phyloP scores from a whole-genome alignment of 2,329 filamentous ascomycete genomes.

The Colletotrichum euphorbiae region DNA sequence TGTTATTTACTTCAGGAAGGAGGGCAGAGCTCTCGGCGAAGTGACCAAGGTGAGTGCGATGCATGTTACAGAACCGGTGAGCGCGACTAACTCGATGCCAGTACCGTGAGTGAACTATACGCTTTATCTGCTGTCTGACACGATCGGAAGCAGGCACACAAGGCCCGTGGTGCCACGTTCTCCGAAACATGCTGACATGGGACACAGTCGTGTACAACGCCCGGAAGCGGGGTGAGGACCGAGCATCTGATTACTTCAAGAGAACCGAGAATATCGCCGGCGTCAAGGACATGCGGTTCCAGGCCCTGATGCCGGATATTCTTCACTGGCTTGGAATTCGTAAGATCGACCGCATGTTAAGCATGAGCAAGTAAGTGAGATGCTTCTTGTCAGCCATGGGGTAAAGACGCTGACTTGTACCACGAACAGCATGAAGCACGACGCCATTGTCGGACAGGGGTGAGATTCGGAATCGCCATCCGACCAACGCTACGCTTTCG shows the following conservation, averaged over 20 bases:
- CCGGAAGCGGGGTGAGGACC: conserved; percentile 81
- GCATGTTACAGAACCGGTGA: neutral
- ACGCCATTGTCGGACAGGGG: conserved; percentile 87
- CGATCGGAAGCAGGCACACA: neutral
- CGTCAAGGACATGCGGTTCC: conserved; percentile 97
- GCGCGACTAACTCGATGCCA: conserved; percentile 49
- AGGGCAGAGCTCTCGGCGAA: conserved; percentile 92
- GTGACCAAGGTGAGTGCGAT: conserved; percentile 83
- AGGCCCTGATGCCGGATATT: conserved; percentile 97
- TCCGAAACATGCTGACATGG: conserved; percentile 11
- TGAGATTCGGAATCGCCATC: conserved; percentile 50
- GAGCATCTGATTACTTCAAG: conserved; percentile 93
- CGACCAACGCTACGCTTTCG: neutral
- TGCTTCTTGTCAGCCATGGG: neutral
- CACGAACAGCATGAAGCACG: conserved; percentile 81
- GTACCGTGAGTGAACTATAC: conserved; percentile 56
- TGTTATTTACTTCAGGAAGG: conserved; percentile 98
- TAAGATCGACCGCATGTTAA: conserved; percentile 98
- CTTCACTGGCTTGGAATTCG: conserved; percentile 98
- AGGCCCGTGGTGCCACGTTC: neutral
- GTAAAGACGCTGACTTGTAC: conserved; percentile 10
- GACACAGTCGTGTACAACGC: conserved; percentile 76
- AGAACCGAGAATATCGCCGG: conserved; percentile 98
- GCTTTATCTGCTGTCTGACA: neutral
- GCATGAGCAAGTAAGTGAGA: conserved; percentile 88